phyloP scores from a whole-genome alignment of 2,329 filamentous ascomycete species.

The Xylariaceae sp. region DNA sequence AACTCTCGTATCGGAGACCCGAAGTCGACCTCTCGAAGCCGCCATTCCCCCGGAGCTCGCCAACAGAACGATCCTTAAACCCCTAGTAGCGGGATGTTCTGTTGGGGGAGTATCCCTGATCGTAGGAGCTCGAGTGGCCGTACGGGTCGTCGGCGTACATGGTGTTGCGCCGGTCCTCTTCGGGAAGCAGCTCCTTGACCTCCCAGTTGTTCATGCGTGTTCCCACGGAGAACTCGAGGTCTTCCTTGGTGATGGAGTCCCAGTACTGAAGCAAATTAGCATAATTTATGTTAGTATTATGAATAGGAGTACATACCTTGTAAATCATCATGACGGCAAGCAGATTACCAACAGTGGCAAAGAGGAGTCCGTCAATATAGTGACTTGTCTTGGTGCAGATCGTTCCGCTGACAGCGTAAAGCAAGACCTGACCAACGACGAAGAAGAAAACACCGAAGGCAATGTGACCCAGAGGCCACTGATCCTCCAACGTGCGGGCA shows the following conservation, averaged over 20 bases:
- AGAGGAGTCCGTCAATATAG: slow-evolving; percentile 91
- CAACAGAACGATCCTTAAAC: slow-evolving; percentile 5
- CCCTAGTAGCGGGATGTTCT: slow-evolving; percentile 32
- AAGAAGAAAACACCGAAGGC: slow-evolving; percentile 88
- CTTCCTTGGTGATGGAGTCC: slow-evolving; percentile 98
- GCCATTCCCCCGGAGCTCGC: neutral
- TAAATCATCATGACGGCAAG: slow-evolving; percentile 99
- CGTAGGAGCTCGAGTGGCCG: slow-evolving; percentile 42
- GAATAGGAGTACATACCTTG: slow-evolving; percentile 56
- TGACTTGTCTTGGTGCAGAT: slow-evolving; percentile 84
- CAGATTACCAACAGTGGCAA: slow-evolving; percentile 89
- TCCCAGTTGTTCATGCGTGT: slow-evolving; percentile 97
- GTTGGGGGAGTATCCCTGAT: slow-evolving; percentile 44
- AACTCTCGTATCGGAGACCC: no score
- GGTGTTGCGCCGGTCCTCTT: slow-evolving; percentile 71
- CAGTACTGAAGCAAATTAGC: slow-evolving; percentile 66
- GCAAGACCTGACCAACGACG: slow-evolving; percentile 81
- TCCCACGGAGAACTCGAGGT: slow-evolving; percentile 95
- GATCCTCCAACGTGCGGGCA: slow-evolving; percentile 81
- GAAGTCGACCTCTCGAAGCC: neutral
- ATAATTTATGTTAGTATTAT: slow-evolving; percentile 7
- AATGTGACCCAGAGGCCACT: slow-evolving; percentile 93
- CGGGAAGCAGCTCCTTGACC: slow-evolving; percentile 81
- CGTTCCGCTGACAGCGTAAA: slow-evolving; percentile 81
- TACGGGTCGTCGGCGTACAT: slow-evolving; percentile 65